Base-by-base conservation (phyloP, 805 yeast species). In the Cyberlindnera sargentensis region DNA sequence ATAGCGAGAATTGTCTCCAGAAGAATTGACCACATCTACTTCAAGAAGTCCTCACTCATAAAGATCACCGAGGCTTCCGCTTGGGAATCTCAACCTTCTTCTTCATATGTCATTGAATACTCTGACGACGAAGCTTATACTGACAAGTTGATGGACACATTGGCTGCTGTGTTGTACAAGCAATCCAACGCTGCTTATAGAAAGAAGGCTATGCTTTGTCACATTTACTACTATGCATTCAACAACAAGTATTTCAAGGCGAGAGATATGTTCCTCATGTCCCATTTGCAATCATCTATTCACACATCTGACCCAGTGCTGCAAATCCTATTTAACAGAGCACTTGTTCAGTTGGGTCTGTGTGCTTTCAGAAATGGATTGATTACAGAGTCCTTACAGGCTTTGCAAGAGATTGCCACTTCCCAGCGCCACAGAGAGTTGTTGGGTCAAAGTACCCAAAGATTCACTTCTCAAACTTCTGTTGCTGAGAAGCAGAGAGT, bases 291-390 rank as follows among this genome's bases (percentile, higher is more conserved):
- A 70, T 72, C 85, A 29, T 73, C 84, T 37, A 87, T 91, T 55
- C 87, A 86, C 64, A 76, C 81, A 40, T 83, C 95, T 31, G 98
- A 91, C 57, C 79, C 95, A 31, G 70, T 82, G 32, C 68, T 91
- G 53, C 99, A 93, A 74, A 89, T 93, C 44, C 74, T 88, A 56
- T 93, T 88, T 76, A 93, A 93, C 75, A 78, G 99, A 65, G 89
- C 96, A 15, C 76, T 93, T 50, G 97, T 88, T 49, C 99, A 93
- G 68, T 76, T 95, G 50, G 99, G 99, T 47, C 76, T 93, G 53
- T 81, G 95, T 64, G 98, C 99, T 11, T 93, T 93, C 82, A 81
- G 96, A 64, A 67, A 77, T 41, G 97, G 98, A 24, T 74, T 84
- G 53, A 79, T 90, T 57, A 76, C 74, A 55, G 98, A 93, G 62